Evolutionary conservation across 768 basidiomycete genomes (phyloP).

Genomic region (Neoboletus brunneissimus): DNA sequence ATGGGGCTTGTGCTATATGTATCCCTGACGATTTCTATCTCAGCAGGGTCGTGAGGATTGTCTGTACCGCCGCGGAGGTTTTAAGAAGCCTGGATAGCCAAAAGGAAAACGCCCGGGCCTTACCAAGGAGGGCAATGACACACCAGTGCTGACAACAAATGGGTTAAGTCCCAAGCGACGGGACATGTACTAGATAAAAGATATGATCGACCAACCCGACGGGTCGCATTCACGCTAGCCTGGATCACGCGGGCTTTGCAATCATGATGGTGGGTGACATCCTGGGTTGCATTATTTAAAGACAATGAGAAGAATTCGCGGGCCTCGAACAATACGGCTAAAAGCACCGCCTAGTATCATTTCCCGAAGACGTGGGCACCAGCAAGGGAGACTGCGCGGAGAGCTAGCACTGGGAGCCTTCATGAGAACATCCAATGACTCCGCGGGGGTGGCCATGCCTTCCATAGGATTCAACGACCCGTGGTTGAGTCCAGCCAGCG

Average conservation of each 20-base stretch:
- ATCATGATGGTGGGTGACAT: neutral
- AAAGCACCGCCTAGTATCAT: neutral
- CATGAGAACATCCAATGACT: neutral
- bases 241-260: neutral
- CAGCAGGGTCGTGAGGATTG: conserved; percentile 15
- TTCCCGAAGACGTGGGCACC: neutral
- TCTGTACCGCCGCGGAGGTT: conserved; percentile 1
- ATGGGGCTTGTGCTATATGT: conserved; percentile 24
- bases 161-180: neutral
- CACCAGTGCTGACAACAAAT: conserved; percentile 2
- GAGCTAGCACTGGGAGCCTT: neutral
- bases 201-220: neutral
- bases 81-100: conserved; percentile 8
- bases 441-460: conserved; percentile 1
- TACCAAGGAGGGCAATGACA: conserved; percentile 7
- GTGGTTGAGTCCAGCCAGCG: neutral
- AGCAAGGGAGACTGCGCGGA: neutral
- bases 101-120: conserved; percentile 8
- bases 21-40: conserved; percentile 16
- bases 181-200: conserved; percentile 14
- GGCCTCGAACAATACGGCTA: neutral
- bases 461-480: neutral
- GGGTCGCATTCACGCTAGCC: neutral
- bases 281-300: neutral
- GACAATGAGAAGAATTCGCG: neutral